phyloP scores from a whole-genome alignment of 2,329 filamentous ascomycete genomes.

The Aspergillus tubingensis region DNA sequence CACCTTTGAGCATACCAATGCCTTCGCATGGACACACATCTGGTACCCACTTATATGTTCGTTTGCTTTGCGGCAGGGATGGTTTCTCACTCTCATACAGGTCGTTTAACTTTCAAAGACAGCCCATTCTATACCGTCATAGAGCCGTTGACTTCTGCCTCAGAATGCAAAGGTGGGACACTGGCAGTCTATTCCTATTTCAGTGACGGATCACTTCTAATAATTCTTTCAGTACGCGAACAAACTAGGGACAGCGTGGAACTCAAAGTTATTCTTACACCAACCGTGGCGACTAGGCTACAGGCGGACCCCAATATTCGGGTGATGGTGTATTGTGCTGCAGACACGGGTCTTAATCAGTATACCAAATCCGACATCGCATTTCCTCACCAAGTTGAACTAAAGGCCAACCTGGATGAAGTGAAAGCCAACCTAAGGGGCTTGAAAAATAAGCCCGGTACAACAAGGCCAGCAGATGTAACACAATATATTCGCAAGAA shows the following conservation, averaged over 20 bases:
- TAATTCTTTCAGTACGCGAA: conserved; percentile 53
- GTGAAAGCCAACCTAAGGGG: conserved; percentile 92
- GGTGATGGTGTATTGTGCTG: conserved; percentile 82
- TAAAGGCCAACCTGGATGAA: conserved; percentile 85
- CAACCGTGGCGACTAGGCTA: conserved; percentile 58
- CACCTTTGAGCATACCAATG: conserved; percentile 33
- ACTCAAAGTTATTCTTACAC: conserved; percentile 60
- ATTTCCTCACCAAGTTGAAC: conserved; percentile 89
- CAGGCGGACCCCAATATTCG: conserved; percentile 63
- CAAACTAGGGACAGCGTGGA: conserved; percentile 60
- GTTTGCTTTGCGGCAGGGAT: background rate
- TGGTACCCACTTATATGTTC: conserved; percentile 24
- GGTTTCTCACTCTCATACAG: conserved; percentile 42
- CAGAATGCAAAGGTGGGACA: conserved; percentile 70
- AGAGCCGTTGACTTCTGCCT: conserved; percentile 63
- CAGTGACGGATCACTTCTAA: conserved; percentile 26
- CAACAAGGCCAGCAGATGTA: conserved; percentile 89
- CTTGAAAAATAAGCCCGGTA: conserved; percentile 93
- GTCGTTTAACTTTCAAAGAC: conserved; percentile 62
- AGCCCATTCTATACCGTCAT: conserved; percentile 84
- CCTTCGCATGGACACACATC: conserved; percentile 31
- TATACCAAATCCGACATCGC: conserved; percentile 69
- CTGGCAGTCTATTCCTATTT: background rate
- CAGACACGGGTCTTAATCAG: conserved; percentile 58
- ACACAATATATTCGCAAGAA: conserved; percentile 72